Evolutionary conservation across 164 flowering plant genomes (phyloP), one percentile per base, ranked within the genome.

Genomic region (Kalanchoe fedtschenkoi): DNA sequence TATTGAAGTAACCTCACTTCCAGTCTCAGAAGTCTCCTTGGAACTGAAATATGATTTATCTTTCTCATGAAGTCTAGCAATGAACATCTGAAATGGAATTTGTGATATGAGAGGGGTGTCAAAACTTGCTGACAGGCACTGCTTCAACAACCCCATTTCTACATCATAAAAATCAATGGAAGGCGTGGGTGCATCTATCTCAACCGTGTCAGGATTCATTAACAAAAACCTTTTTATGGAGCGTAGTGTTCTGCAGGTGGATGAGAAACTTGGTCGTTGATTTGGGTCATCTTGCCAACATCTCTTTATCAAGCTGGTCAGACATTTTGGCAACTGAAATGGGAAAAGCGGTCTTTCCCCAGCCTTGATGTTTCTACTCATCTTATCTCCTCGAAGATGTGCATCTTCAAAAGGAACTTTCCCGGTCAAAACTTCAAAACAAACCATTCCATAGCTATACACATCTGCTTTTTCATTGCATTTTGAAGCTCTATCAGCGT

Each of bases 271-370:
- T 0, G 96, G 98, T 7, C 98, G 71, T 64, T 79, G 91, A 41
- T 34, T 63, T 2, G 91, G 96, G 55, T 91, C 98, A 10, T 74
- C 51, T 8, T 89, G 95, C 98, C 95, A 91, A 42, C 98, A 91
- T 76, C 68, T 91, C 69, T 79, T 89, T 46, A 84, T 84, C 71
- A 91, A 71, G 73, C 68, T 85, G 0, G 81, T 73, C 17, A 89
- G 46, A 57, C 75, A 91, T 65, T 89, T 91, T 24, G 91, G 89
- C 1, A 81, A 64, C 37, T 62, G 54, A 55, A 65, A 78, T 24
- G 98, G 89, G 68, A 91, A 91, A 10, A 91, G 69, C 0, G 98
- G 98, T 62, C 98, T 80, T 78, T 91, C 98, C 28, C 98, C 98
- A n/a, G 88, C 88, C 59, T 85, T 77, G 6, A 91, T 81, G 66